Base-by-base conservation (phyloP, 306 rosid species). In the Ormosia emarginata region DNA sequence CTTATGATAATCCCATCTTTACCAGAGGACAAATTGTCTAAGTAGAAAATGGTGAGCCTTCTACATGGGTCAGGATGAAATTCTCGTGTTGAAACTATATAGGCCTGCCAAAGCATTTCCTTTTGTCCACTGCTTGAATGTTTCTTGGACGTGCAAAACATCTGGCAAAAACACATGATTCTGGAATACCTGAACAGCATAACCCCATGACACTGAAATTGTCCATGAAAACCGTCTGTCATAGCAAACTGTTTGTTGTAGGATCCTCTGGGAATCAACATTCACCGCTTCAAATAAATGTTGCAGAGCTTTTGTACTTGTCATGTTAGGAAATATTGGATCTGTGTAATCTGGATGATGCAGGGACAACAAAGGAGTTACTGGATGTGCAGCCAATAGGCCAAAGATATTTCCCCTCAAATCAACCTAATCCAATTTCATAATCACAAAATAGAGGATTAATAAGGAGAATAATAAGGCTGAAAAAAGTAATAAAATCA, bases 121-220 rank as follows among this genome's bases (percentile, higher is more conserved):
- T 15, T 15, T 69, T 46, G 41, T 77, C 96, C 94, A 88, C 33
- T 57, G 86, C 47, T 2, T 57, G 78, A 93, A 93, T 67, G 96
- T 91, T 75, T 67, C 67, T 53, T 88, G 86, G 9, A 83, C 88
- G 0, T 58, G 74, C 11, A 89, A 81, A 69, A 69, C 87, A 68
- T 90, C 93, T 1, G 91, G 88, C 52, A 91, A 77, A 74, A 68
- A 15, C 43, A 87, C 12, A 18, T 87, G 87, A n/a, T 71, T 75
- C 3, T 82, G 85, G 50, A 75, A 80, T 69, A 93, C 82, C 61
- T 90, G 94, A 68, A 87, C 93, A 18, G 92, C 92, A 56, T 91
- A 93, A 11, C 97, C 96, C 97, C 97, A 91, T 2, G 97, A 90
- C 36, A 93, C 93, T 0, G 86, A 81, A 30, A 93, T 67, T 6